These are phyloP conservation scores for Tuber borchii DNA, from an alignment of 495 filamentous ascomycete species.

Conservation along the genomic window DNA sequence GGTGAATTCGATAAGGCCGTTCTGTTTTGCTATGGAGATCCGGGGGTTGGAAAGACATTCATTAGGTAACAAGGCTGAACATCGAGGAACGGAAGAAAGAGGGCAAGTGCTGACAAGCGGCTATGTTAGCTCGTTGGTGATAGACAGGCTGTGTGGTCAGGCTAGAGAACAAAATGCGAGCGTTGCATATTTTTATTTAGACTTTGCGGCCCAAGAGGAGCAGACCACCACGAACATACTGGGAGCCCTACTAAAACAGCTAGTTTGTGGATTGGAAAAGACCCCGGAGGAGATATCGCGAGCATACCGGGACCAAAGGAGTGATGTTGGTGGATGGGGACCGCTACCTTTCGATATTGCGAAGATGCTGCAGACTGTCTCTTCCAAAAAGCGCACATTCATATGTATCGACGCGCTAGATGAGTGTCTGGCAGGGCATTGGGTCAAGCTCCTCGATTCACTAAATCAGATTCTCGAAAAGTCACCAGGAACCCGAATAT, in stretches of 20 bases:
- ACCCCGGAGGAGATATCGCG: not conserved
- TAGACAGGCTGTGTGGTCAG: not conserved
- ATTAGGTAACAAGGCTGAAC: not conserved
- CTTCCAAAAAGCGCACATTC: not conserved
- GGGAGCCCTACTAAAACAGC: not conserved
- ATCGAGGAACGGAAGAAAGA: not conserved
- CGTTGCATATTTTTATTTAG: not conserved
- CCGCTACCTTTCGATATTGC: not conserved
- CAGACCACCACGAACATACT: not conserved
- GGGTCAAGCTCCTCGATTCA: not conserved
- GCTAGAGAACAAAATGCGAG: not conserved
- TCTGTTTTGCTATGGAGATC: not conserved
- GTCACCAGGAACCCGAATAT: not conserved
- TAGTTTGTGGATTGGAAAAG: not conserved
- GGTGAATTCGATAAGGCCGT: not conserved
- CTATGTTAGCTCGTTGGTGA: not conserved
- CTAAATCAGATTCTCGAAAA: not conserved
- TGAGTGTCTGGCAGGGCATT: not conserved
- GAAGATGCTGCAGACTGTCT: not conserved
- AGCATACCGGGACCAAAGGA: not conserved
- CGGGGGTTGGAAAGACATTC: not conserved
- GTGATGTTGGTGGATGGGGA: not conserved
- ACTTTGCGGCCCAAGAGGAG: not conserved
- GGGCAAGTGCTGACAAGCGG: not conserved
- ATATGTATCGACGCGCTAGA: not conserved